Evolutionary conservation across 495 filamentous ascomycete species (phyloP).

Genomic region (Amphirosellinia nigrospora): DNA sequence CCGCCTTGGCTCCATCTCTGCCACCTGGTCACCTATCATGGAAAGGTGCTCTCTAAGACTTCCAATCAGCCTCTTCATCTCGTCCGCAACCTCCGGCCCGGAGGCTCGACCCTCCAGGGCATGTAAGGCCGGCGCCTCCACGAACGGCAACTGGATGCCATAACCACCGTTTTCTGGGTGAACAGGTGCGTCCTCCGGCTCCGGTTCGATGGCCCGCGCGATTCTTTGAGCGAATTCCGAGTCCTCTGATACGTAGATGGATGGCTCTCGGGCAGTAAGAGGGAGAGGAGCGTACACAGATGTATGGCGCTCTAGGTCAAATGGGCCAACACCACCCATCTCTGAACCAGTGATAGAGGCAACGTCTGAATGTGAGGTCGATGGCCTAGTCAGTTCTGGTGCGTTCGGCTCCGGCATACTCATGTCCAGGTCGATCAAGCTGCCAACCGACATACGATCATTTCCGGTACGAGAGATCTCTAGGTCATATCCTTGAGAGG

Average conservation of each 20-base stretch:
- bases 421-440: slow-evolving; percentile 60
- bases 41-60: slow-evolving; percentile 54
- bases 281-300: slow-evolving; percentile 53
- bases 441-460: slow-evolving; percentile 52
- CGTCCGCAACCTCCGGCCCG: slow-evolving; percentile 56
- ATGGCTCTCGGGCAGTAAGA: slow-evolving; percentile 50
- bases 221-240: slow-evolving; percentile 39
- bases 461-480: slow-evolving; percentile 25
- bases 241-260: slow-evolving; percentile 60
- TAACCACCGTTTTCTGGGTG: slow-evolving; percentile 18
- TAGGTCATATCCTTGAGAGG: slow-evolving; percentile 49
- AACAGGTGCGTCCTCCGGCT: slow-evolving; percentile 26
- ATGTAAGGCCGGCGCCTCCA: slow-evolving; percentile 52
- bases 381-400: slow-evolving; percentile 51
- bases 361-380: slow-evolving; percentile 61
- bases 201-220: slow-evolving; percentile 13
- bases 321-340: slow-evolving; percentile 55
- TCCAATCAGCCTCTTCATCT: slow-evolving; percentile 59
- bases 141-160: slow-evolving; percentile 41
- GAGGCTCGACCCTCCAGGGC: slow-evolving; percentile 59
- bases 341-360: slow-evolving; percentile 54
- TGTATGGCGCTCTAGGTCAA: slow-evolving; percentile 60
- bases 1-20: slow-evolving; percentile 35
- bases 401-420: slow-evolving; percentile 45
- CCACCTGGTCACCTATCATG: slow-evolving; percentile 38